Percentiles rank a stretch among this genome's conserved stretches.
These are phyloP conservation scores for Candida palmyrensis DNA, from an alignment of 805 yeast genomes.

Conservation along the genomic window DNA sequence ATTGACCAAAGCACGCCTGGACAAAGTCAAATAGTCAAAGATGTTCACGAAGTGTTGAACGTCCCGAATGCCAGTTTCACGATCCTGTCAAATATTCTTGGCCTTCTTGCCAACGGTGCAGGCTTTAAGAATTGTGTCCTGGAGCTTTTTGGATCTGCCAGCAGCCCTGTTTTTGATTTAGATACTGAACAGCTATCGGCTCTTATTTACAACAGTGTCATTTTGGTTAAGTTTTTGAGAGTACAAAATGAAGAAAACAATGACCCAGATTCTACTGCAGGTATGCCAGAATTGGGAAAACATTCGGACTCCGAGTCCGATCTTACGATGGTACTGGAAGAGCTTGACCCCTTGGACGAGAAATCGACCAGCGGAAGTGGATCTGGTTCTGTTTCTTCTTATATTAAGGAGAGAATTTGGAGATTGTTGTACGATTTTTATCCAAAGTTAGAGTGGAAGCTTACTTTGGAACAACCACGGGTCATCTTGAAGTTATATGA, in stretches of 20 bases:
- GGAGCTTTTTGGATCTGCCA: constrained; percentile 32
- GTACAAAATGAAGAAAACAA: background rate
- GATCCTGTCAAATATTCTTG: constrained; percentile 29
- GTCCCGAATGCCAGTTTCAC: constrained; percentile 32
- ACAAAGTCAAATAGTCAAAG: constrained; percentile 9
- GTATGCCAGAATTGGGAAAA: background rate
- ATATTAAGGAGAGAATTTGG: constrained; percentile 10
- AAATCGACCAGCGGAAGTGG: background rate
- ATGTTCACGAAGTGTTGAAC: constrained; percentile 24
- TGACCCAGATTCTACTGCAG: background rate
- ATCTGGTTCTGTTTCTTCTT: constrained; percentile 1
- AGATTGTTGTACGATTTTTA: constrained; percentile 25
- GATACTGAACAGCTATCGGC: constrained; percentile 26
- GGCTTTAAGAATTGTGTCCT: constrained; percentile 34
- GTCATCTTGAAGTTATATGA: constrained; percentile 16
- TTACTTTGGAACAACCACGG: constrained; percentile 30
- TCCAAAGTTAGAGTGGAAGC: constrained; percentile 25
- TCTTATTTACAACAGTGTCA: constrained; percentile 27
- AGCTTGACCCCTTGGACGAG: background rate
- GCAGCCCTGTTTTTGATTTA: constrained; percentile 35
- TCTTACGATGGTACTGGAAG: constrained; percentile 1
- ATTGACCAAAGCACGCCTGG: too few relatives aligned
- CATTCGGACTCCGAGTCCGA: constrained; percentile 8
- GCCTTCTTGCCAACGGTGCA: constrained; percentile 25
- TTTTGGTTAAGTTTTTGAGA: constrained; percentile 21